These are phyloP conservation scores for Kwoniella newhampshirensis DNA, from an alignment of 768 basidiomycete species.

Conservation along the genomic window DNA sequence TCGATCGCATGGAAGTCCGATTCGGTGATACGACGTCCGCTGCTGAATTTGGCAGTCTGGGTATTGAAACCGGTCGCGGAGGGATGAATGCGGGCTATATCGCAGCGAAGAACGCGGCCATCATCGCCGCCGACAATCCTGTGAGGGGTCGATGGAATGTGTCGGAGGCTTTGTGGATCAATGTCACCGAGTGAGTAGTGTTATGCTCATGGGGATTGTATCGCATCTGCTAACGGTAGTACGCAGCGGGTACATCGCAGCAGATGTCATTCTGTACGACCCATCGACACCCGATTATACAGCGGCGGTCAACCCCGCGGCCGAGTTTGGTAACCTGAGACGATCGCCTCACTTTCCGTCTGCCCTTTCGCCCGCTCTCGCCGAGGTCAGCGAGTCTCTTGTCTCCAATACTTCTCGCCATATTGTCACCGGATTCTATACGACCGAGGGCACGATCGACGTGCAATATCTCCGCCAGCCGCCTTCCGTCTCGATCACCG, in stretches of 20 bases:
- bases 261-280: conserved; percentile 29
- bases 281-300: conserved; percentile 6
- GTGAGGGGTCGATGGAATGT: conserved; percentile 47
- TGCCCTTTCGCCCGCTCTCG: conserved; percentile 8
- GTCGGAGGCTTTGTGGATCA: conserved; percentile 38
- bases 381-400: not conserved
- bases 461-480: conserved; percentile 43
- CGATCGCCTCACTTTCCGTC: not conserved
- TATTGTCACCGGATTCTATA: conserved; percentile 39
- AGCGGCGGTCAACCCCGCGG: not conserved
- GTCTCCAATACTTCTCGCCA: conserved; percentile 11
- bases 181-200: conserved; percentile 49
- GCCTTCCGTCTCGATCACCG: conserved; percentile 29
- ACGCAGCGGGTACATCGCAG: conserved; percentile 24
- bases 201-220: too few species aligned
- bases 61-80: conserved; percentile 30
- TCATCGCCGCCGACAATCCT: conserved; percentile 33
- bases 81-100: conserved; percentile 38
- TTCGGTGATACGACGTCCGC: conserved; percentile 38
- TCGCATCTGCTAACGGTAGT: not conserved
- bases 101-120: conserved; percentile 30
- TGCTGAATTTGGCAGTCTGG: conserved; percentile 33
- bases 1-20: conserved; percentile 42
- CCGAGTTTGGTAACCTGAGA: not conserved
- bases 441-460: conserved; percentile 38